Conservation (phyloP, 2,329 filamentous ascomycete genomes). For the Colletotrichum sp. region DNA sequence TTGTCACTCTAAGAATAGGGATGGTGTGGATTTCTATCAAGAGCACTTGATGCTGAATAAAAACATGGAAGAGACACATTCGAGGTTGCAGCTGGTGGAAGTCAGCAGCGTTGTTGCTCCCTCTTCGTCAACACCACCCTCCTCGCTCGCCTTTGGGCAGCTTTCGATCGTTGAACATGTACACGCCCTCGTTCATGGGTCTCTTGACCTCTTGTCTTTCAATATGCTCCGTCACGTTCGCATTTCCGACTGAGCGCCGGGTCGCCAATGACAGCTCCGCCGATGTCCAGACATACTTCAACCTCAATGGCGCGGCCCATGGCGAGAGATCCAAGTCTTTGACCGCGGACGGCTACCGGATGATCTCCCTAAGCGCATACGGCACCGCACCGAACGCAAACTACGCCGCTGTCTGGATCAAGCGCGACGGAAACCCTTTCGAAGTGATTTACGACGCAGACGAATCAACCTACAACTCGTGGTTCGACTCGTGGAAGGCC, state of each 20-base stretch:
- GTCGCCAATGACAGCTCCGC: neutral
- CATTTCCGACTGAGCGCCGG: neutral
- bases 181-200: neutral
- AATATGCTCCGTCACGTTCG: neutral
- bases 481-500: slow-evolving; percentile 12
- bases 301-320: neutral
- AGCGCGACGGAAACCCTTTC: neutral
- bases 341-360: slow-evolving; percentile 10
- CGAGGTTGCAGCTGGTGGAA: neutral
- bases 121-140: neutral
- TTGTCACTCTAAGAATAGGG: slow-evolving; percentile 4
- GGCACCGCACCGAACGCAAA: neutral
- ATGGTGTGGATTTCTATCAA: neutral
- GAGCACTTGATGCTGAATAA: neutral
- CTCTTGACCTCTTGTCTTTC: slow-evolving; percentile 8
- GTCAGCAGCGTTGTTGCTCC: neutral
- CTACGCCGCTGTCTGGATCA: slow-evolving; percentile 20
- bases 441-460: slow-evolving; percentile 12
- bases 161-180: slow-evolving; percentile 1
- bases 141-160: neutral
- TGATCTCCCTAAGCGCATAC: slow-evolving; percentile 22
- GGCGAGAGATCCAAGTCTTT: neutral
- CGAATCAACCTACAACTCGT: slow-evolving; percentile 7
- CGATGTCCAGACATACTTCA: neutral
- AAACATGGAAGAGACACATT: neutral